A percentile compares a stretch with the other conserved stretches of the same genome.
These are phyloP conservation scores for Skeletonema tropicum DNA, from an alignment of 108 stramenopile species.

Conservation along the genomic window DNA sequence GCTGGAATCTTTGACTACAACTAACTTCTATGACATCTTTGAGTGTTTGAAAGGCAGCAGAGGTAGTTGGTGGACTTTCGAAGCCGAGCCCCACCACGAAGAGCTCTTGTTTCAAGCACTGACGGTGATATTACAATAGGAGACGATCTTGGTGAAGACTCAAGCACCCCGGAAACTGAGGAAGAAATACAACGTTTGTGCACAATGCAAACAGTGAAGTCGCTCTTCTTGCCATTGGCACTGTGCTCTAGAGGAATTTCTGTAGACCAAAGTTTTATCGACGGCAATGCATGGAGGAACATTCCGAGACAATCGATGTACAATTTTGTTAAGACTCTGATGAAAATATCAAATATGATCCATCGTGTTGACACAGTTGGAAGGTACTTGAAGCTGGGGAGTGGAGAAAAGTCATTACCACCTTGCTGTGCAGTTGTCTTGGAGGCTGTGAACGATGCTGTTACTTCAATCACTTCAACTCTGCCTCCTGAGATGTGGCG, in stretches of 20 bases:
- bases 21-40: conserved; percentile 8
- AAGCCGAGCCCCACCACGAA: conserved; percentile 8
- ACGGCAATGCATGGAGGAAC: conserved; percentile 9
- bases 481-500: conserved; percentile 8
- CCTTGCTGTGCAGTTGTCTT: conserved; percentile 33
- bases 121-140: conserved; percentile 7
- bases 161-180: conserved; percentile 4
- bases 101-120: conserved; percentile 1
- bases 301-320: conserved; percentile 9
- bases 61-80: conserved; percentile 4
- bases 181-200: conserved; percentile 32
- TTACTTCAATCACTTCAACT: conserved; percentile 20
- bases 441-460: conserved; percentile 27
- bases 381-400: background rate
- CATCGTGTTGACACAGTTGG: conserved; percentile 36
- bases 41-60: conserved; percentile 11
- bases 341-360: conserved; percentile 38
- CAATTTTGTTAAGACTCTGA: conserved; percentile 25
- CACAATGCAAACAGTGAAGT: conserved; percentile 16
- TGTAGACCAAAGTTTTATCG: conserved; percentile 10
- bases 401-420: background rate
- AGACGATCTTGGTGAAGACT: background rate
- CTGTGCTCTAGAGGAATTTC: background rate
- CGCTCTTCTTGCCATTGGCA: conserved; percentile 18
- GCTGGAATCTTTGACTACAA: conserved; percentile 17